Percentiles rank a stretch among this genome's conserved stretches.
Conservation (phyloP, 2,329 filamentous ascomycete genomes). For the Madurella fahalii region DNA sequence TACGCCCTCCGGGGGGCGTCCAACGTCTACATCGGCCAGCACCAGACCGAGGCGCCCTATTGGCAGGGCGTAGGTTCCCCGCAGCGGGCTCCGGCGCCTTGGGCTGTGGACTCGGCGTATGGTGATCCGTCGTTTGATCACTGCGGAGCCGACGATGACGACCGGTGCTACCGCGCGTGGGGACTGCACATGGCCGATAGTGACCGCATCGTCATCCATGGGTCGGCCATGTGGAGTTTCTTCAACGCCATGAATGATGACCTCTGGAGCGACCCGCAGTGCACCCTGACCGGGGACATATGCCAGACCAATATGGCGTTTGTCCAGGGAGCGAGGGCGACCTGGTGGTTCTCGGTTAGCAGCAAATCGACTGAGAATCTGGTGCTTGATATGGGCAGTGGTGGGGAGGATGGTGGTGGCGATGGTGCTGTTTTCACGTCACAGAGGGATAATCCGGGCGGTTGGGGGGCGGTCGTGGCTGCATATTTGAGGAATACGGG, state of each 20-base stretch:
- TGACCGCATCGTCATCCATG: constrained; percentile 31
- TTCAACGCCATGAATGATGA: constrained; percentile 32
- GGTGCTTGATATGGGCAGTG: constrained; percentile 27
- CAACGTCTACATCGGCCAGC: constrained; percentile 41
- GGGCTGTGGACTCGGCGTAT: constrained; percentile 28
- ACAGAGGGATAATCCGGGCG: constrained; percentile 26
- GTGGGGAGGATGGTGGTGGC: constrained; percentile 8
- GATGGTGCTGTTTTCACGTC: constrained; percentile 14
- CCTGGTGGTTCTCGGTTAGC: constrained; percentile 30
- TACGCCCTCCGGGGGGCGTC: constrained; percentile 45
- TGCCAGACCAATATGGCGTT: constrained; percentile 29
- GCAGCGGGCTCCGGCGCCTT: constrained; percentile 37
- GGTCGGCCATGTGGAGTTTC: constrained; percentile 34
- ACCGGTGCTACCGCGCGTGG: constrained; percentile 29
- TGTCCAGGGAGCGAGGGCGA: constrained; percentile 24
- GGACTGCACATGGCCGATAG: constrained; percentile 23
- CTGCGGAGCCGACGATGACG: constrained; percentile 26
- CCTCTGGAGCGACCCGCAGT: constrained; percentile 23
- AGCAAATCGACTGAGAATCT: constrained; percentile 29
- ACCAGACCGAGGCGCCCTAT: constrained; percentile 47
- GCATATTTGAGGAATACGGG: constrained; percentile 27
- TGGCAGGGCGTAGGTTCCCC: constrained; percentile 33
- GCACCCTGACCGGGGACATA: constrained; percentile 23
- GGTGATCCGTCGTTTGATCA: constrained; percentile 31
- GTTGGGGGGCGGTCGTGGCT: constrained; percentile 30